phyloP scores from a whole-genome alignment of 257 asterid species.

The Solanum etuberosum region DNA sequence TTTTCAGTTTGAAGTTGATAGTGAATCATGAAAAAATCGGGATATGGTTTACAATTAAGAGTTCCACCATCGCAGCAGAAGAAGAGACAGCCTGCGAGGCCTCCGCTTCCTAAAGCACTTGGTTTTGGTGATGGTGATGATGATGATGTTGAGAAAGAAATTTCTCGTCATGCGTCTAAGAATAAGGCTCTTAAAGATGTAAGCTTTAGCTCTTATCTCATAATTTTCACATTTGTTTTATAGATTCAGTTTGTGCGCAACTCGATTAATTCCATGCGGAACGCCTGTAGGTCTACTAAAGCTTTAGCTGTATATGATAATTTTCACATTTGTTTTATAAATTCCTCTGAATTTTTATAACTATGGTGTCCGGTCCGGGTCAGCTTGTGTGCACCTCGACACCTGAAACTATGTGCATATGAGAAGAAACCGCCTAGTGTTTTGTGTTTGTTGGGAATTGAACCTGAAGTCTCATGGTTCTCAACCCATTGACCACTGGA shows the following conservation, averaged over 20 bases:
- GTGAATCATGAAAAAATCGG: slow-evolving; percentile 26
- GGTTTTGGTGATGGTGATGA: slow-evolving; percentile 53
- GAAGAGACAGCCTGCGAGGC: slow-evolving; percentile 51
- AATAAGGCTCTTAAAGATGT: slow-evolving; percentile 75
- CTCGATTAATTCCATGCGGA: too few species aligned
- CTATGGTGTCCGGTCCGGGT: too few species aligned
- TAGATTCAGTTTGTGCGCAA: background rate
- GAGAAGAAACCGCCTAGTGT: background rate
- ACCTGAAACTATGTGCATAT: background rate
- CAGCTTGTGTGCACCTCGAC: too few species aligned
- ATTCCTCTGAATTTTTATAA: too few species aligned
- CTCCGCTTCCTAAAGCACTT: slow-evolving; percentile 42
- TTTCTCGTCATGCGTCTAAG: slow-evolving; percentile 73
- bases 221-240: background rate
- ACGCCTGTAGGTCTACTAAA: too few species aligned
- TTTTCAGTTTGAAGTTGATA: background rate
- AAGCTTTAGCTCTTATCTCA: slow-evolving; percentile 2
- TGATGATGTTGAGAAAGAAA: slow-evolving; percentile 69
- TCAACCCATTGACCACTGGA: background rate
- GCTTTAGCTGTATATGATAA: too few species aligned
- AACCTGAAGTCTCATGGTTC: background rate
- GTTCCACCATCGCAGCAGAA: slow-evolving; percentile 59
- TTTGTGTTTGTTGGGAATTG: background rate
- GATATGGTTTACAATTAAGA: slow-evolving; percentile 78
- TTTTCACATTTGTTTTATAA: too few species aligned